Evolutionary conservation across 2,329 filamentous ascomycete species (phyloP), one percentile per base, ranked within the genome.

Genomic region (Monascus ruber): DNA sequence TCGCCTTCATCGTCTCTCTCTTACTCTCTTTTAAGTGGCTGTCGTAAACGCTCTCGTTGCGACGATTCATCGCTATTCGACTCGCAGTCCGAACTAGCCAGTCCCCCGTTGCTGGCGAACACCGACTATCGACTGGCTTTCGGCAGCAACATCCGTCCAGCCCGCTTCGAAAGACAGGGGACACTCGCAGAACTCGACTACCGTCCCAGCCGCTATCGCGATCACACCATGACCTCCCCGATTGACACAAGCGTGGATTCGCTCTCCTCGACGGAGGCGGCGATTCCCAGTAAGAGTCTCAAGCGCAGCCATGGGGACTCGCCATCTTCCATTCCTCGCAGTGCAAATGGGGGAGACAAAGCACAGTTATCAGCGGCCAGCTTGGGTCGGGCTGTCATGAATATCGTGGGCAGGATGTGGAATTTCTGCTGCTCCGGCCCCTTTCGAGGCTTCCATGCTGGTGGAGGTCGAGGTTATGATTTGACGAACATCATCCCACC

Each of bases 371-470:
- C 24, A 39, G 46, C 49, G 26, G 41, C 53, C 26, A 58, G 63
- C 31, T 66, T 65, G 62, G 58, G 64, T 26, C 60, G 54, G 28
- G 53, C 65, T 1, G 60, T 69, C 5, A 59, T 68, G 35, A 62
- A 59, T 27, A 56, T 63, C 4, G 65, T 69, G 2, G 65, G 85
- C 11, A 89, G 81, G 53, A 78, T 94, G 0, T 87, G 85, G 74
- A 76, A 87, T 49, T 91, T 94, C 52, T 94, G 88, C 66, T 84
- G 70, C 58, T 60, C 68, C 4, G 67, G 57, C 24, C 76, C 83
- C 0, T 93, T 95, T 54, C 74, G 75, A 39, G 88, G 88, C 0
- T 95, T 95, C 59, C 80, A 88, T 45, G 86, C 88, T 8, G 89
- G 88, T 5, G 85, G 83, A 3, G 89, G 88, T 6, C 71, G 70